Evolutionary conservation across 805 yeast species (phyloP), one percentile per base, ranked within the genome.

Genomic region (Suhomyces kilbournensis): DNA sequence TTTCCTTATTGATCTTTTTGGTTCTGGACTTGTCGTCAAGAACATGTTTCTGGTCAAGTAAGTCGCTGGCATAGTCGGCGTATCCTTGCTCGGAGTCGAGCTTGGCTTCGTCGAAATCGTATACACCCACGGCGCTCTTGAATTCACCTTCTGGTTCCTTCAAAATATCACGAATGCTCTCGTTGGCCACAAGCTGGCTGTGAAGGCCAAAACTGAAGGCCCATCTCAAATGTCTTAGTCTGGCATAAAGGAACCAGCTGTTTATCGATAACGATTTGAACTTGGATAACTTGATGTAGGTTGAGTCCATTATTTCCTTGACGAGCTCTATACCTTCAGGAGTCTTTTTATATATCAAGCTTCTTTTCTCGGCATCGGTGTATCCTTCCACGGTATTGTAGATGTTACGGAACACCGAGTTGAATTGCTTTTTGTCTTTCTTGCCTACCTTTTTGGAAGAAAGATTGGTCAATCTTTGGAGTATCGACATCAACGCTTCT

Each of bases 371-470:
- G 49, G 49, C 66, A 59, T 59, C 74, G 51, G 70, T 65, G 56
- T 75, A 78, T 15, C 62, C 61, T 48, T 71, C 73, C 9, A 84
- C 68, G 0, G 86, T 82, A 35, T 67, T 67, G 40, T 77, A 64
- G 17, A 84, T 81, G 53, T 85, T 86, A 60, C 84, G 74, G 64
- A 84, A 82, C 1, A 85, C 73, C 0, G 88, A 79, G 55, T 82
- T 81, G 23, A 81, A 72, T 38, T 79, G 83, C 53, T 78, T 79
- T 63, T 82, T 85, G 55, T 84, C 88, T 60, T 80, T 82, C 58
- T 86, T 86, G 25, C 85, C 79, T 3, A 83, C 62, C 49, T 76
- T 80, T 53, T 84, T 83, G 4, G 84, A 72, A 0, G 87, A 80
- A 20, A 80, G 76, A 43, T 75, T 77, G 1, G 80, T 68, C 43